Percentiles rank a stretch among this genome's conserved stretches.
Evolutionary conservation across 2,329 filamentous ascomycete species (phyloP).

Genomic region (Cladosporium sp.): DNA sequence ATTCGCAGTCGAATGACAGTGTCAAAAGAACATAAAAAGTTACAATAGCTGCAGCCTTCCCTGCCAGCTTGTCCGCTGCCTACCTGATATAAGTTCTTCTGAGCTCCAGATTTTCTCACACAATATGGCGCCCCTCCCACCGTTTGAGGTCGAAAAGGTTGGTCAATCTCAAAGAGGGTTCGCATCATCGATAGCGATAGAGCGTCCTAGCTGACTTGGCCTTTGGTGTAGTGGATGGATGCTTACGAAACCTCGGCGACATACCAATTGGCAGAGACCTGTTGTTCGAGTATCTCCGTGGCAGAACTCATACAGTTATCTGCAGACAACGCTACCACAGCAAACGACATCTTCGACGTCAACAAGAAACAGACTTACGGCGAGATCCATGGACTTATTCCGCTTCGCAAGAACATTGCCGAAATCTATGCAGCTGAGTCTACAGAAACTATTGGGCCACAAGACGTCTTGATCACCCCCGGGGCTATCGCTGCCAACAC

Average conservation of each 20-base stretch:
- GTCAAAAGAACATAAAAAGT: not conserved
- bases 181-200: not conserved
- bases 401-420: slow-evolving; percentile 57
- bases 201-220: not conserved
- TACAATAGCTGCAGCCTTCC: not conserved
- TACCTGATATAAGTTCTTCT: not conserved
- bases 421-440: not conserved
- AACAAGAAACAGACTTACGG: slow-evolving; percentile 70
- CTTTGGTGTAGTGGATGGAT: slow-evolving; percentile 53
- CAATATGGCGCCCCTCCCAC: not conserved
- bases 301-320: slow-evolving; percentile 63
- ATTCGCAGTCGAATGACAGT: not conserved
- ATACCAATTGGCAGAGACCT: slow-evolving; percentile 77
- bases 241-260: slow-evolving; percentile 53
- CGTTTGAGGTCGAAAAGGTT: not conserved
- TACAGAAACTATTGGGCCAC: not conserved
- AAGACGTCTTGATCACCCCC: slow-evolving; percentile 74
- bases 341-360: slow-evolving; percentile 46
- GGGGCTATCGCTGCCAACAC: slow-evolving; percentile 87
- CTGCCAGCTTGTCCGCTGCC: not conserved
- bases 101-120: not conserved
- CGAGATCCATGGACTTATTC: slow-evolving; percentile 65
- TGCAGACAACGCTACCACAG: slow-evolving; percentile 51
- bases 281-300: slow-evolving; percentile 71
- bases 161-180: not conserved